Conservation (phyloP, 2,329 filamentous ascomycete species). For the Alternaria dauci region DNA sequence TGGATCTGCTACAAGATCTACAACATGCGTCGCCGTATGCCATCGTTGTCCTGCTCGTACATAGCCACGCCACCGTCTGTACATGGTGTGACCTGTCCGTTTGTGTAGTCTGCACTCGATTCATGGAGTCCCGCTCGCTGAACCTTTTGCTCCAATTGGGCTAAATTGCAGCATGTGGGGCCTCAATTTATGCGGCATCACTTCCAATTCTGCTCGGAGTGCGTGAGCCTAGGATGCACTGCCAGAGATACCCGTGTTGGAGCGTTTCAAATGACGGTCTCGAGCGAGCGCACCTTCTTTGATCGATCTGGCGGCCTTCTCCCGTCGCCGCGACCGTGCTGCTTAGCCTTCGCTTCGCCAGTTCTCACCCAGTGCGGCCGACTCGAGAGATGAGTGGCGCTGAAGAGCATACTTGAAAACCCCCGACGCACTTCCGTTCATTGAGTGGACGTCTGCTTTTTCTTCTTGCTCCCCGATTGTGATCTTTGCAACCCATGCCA, state of each 20-base stretch:
- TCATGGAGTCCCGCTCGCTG: constrained; percentile 4
- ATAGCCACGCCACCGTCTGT: background rate
- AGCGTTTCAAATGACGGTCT: constrained; percentile 12
- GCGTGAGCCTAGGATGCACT: constrained; percentile 4
- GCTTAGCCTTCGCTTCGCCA: constrained; percentile 8
- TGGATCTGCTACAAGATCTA: constrained; percentile 3
- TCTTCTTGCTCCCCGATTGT: constrained; percentile 5
- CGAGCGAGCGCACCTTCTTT: constrained; percentile 12
- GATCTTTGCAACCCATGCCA: background rate
- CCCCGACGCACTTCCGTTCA: constrained; percentile 3
- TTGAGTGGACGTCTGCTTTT: constrained; percentile 2
- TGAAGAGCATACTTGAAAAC: constrained; percentile 7
- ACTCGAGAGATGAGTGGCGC: constrained; percentile 8
- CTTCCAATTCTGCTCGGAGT: constrained; percentile 8
- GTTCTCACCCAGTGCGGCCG: constrained; percentile 3
- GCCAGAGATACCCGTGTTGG: constrained; percentile 2
- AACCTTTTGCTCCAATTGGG: constrained; percentile 9
- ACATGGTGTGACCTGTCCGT: constrained; percentile 10
- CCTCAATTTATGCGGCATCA: constrained; percentile 23
- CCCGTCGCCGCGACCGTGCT: constrained; percentile 5
- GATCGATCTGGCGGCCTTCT: constrained; percentile 12
- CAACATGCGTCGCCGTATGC: background rate
- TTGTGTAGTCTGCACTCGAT: constrained; percentile 2
- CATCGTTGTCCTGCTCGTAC: background rate
- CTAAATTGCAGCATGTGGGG: constrained; percentile 14